These are phyloP conservation scores for Triangularia setosa DNA, from an alignment of 2,329 filamentous ascomycete genomes.

Conservation along the genomic window DNA sequence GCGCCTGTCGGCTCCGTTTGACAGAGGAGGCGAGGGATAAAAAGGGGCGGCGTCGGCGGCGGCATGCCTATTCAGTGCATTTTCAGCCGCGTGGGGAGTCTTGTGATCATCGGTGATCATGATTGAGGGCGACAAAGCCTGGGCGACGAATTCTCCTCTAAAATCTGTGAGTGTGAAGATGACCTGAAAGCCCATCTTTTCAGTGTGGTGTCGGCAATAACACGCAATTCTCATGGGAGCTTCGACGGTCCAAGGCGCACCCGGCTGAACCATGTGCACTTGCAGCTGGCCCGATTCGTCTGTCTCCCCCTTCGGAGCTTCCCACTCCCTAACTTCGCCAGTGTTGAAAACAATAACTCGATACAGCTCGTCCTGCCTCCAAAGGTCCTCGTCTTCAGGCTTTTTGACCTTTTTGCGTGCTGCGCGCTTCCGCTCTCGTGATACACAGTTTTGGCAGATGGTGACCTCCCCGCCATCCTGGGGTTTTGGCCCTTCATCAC, in stretches of 20 bases:
- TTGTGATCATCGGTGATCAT: constrained; percentile 99
- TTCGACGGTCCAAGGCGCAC: constrained; percentile 48
- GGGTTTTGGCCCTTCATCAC: constrained; percentile 47
- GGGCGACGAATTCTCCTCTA: constrained; percentile 70
- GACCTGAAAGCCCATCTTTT: constrained; percentile 87
- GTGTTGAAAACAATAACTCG: constrained; percentile 91
- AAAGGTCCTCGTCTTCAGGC: constrained; percentile 85
- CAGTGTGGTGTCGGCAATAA: constrained; percentile 91
- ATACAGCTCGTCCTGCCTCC: constrained; percentile 74
- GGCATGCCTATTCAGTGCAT: constrained; percentile 8
- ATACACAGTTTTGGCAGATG: constrained; percentile 89
- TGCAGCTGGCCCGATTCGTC: constrained; percentile 11
- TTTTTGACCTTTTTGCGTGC: constrained; percentile 82
- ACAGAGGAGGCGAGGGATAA: neutral
- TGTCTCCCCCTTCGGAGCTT: constrained; percentile 41
- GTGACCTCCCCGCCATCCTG: constrained; percentile 89
- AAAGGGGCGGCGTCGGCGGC: neutral
- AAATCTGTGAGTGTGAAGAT: constrained; percentile 93
- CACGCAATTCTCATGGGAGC: constrained; percentile 94
- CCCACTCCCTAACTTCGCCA: constrained; percentile 80
- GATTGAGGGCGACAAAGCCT: constrained; percentile 81
- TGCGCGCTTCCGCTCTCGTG: constrained; percentile 84
- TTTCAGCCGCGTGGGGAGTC: constrained; percentile 47
- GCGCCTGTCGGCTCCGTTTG: neutral
- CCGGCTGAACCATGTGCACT: constrained; percentile 46